These are phyloP conservation scores for Diaporthe citrichinensis DNA, from an alignment of 2,329 filamentous ascomycete genomes.

Conservation along the genomic window DNA sequence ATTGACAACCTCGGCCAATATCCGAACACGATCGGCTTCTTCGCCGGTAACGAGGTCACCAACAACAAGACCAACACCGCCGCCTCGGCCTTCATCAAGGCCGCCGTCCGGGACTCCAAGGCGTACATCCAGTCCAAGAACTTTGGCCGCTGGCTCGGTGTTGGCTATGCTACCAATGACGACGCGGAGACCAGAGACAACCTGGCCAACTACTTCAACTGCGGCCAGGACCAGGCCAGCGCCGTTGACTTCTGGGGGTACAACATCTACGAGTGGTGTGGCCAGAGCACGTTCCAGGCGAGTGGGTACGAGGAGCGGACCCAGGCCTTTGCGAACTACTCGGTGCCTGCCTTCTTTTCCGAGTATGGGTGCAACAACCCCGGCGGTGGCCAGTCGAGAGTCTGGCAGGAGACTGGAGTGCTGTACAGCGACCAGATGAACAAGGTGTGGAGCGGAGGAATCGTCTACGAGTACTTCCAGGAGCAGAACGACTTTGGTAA, in stretches of 20 bases:
- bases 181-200: slow-evolving; percentile 85
- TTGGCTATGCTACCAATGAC: slow-evolving; percentile 97
- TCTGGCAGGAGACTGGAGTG: slow-evolving; percentile 86
- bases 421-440: slow-evolving; percentile 89
- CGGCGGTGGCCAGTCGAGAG: slow-evolving; percentile 73
- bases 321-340: slow-evolving; percentile 88
- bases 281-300: slow-evolving; percentile 79
- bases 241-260: slow-evolving; percentile 98
- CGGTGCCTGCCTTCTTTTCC: slow-evolving; percentile 96
- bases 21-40: slow-evolving; percentile 95
- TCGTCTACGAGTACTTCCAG: slow-evolving; percentile 99
- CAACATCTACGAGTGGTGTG: slow-evolving; percentile 99
- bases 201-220: slow-evolving; percentile 96
- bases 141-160: slow-evolving; percentile 83
- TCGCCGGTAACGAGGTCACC: slow-evolving; percentile 97
- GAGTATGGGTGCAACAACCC: slow-evolving; percentile 95
- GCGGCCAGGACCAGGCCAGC: slow-evolving; percentile 71
- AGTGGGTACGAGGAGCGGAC: slow-evolving; percentile 89
- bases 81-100: slow-evolving; percentile 96
- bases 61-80: slow-evolving; percentile 90
- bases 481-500: slow-evolving; percentile 77
- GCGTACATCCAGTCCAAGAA: slow-evolving; percentile 86
- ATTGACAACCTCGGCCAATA: slow-evolving; percentile 86
- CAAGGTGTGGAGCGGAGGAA: slow-evolving; percentile 90
- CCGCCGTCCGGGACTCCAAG: slow-evolving; percentile 96